Evolutionary conservation across 2,329 filamentous ascomycete species (phyloP), one percentile per base, ranked within the genome.

Genomic region (Ambrosiella cleistominuta): DNA sequence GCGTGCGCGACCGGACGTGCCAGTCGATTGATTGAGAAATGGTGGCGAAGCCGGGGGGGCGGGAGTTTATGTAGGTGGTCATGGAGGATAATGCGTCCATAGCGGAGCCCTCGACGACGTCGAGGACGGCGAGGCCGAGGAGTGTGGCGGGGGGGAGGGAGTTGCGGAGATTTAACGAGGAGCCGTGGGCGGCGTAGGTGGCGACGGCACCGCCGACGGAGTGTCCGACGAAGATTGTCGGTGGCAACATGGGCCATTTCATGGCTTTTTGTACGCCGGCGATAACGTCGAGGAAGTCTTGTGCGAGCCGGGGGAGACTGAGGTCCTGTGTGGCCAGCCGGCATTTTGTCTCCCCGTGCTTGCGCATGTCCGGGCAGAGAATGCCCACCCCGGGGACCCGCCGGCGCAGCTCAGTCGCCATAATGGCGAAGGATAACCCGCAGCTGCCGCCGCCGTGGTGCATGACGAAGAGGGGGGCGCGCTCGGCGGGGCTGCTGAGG

Each of bases 391-490:
- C 75, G 0, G 93, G 88, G 47, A 95, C 74, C 6, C 80, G 75
- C 67, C 85, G 87, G 57, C 83, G 79, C 61, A 97, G 81, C 67
- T 94, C 86, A 50, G 80, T 76, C 1, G 84, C 81, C 61, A 95
- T 81, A 3, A 88, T 76, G 4, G 90, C 90, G 70, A 97, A 98
- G 1, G 89, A 95, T 60, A 97, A 78, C 6, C 86, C 94, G 0
- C 90, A 95, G 3, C 90, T 95, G 13, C 93, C 93, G 45, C 88
- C 93, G 44, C 93, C 93, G 70, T 98, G 93, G 67, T 98, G 93
- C 71, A 86, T 88, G 61, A 97, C 85, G 69, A 98, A 90, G 4
- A 98, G 74, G 0, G 91, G 89, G 0, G 85, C 87, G 61, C 78
- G 77, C 42, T 77, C 82, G 47, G 77, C 77, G 7, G 91, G 90